Conservation (phyloP, 2,329 filamentous ascomycete species). For the Exophiala xenobiotica region DNA sequence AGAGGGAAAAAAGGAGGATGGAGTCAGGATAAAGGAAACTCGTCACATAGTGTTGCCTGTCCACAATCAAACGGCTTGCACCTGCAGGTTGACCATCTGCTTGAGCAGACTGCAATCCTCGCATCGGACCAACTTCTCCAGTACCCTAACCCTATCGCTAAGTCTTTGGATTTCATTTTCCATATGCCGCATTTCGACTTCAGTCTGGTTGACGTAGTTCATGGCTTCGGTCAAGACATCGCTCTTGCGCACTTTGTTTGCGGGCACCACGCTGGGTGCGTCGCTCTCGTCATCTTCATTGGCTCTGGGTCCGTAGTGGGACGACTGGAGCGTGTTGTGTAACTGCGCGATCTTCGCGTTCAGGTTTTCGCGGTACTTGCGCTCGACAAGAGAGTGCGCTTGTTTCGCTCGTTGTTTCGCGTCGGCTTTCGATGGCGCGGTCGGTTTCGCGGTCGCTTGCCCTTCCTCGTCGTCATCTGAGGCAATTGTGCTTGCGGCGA, state of each 20-base stretch:
- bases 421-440: conserved; percentile 24
- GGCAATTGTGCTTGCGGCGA: conserved; percentile 3
- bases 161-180: conserved; percentile 27
- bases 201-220: conserved; percentile 27
- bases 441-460: conserved; percentile 14
- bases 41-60: neutral
- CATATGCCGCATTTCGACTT: conserved; percentile 28
- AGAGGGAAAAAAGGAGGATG: neutral
- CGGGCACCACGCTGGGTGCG: conserved; percentile 4
- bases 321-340: conserved; percentile 27
- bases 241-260: conserved; percentile 25
- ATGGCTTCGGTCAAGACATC: conserved; percentile 30
- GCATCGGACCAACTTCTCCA: conserved; percentile 26
- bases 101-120: conserved; percentile 25
- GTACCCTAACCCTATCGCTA: conserved; percentile 20
- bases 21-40: neutral
- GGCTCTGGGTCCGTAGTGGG: conserved; percentile 26
- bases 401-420: conserved; percentile 29
- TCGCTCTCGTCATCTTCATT: conserved; percentile 22
- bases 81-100: conserved; percentile 25
- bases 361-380: conserved; percentile 32
- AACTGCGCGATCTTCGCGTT: conserved; percentile 31
- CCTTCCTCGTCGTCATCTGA: conserved; percentile 16
- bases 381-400: conserved; percentile 30
- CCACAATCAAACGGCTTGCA: conserved; percentile 19